Evolutionary conservation across 768 basidiomycete genomes (phyloP), one percentile per base, ranked within the genome.

Genomic region (Psilocybe tampanensis): DNA sequence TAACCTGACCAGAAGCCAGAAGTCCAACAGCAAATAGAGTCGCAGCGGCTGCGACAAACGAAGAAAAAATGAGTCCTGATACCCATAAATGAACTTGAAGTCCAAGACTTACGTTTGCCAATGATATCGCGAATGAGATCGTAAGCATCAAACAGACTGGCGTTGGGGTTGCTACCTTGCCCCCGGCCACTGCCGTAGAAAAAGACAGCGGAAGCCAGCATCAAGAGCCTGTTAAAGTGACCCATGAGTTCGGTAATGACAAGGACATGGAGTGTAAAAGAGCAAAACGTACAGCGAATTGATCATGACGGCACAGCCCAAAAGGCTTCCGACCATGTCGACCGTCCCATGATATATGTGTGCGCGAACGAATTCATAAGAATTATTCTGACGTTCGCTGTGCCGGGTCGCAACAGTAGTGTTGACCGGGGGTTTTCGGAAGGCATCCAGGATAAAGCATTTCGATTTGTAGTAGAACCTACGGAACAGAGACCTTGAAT

Each of bases 1-100:
- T 23, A 64, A 78, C 80, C 74, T 97, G 94, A 2, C 95, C 95
- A 2, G 93, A 79, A 32, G 88, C 85, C 12, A 98, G 80, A 13
- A 98, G 75, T 2, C 92, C 92, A 41, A 98, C 67, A 1, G 95
- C 95, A 64, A 97, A 98, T 39, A 97, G 73, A n/a, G 86, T 83
- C 0, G 90, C 95, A 8, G 92, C 88, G 39, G 82, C 92, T 92
- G 18, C 26, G 23, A 29, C 5, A 33, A n/a, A 15, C 42, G 21
- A 34, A 56, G 44, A 51, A 34, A 56, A 44, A 51, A 39, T 52
- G 15, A n/a, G 42, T 23, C 19, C 36, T 15, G 39, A 3, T 39
- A 13, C n/a, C 36, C 12, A 39, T 4, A 13, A 34, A 41, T 3
- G 44, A 55, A 34, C 41, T 12, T 17, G 52, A 8, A 9, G 19